These are phyloP conservation scores for Melanomma pulvis-pyrius DNA, from an alignment of 495 filamentous ascomycete species.

Conservation along the genomic window DNA sequence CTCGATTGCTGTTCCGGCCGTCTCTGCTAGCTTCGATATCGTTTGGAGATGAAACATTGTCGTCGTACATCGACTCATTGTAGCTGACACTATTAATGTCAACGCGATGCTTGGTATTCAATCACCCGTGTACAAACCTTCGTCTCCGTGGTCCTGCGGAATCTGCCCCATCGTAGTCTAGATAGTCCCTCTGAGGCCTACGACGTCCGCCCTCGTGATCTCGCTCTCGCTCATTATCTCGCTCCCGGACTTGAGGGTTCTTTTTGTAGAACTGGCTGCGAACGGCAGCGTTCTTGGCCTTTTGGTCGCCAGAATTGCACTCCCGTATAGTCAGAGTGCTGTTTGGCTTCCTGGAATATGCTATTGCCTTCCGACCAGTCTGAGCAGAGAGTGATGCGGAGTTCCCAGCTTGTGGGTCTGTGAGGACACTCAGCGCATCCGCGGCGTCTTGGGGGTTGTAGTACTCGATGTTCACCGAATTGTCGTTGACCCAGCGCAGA, in stretches of 20 bases:
- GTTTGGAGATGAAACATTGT: slow-evolving; percentile 53
- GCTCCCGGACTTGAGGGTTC: slow-evolving; percentile 71
- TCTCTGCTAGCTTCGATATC: slow-evolving; percentile 1
- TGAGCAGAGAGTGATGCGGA: slow-evolving; percentile 32
- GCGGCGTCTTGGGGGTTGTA: slow-evolving; percentile 66
- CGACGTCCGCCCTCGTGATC: slow-evolving; percentile 59
- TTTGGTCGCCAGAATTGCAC: slow-evolving; percentile 74
- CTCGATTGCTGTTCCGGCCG: not conserved
- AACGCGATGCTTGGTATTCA: slow-evolving; percentile 52
- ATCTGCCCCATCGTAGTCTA: slow-evolving; percentile 3
- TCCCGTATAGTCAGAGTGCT: slow-evolving; percentile 70
- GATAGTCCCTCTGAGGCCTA: slow-evolving; percentile 37
- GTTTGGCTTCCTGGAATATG: slow-evolving; percentile 57
- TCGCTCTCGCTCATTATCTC: slow-evolving; percentile 51
- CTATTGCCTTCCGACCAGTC: slow-evolving; percentile 44
- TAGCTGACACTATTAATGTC: slow-evolving; percentile 59
- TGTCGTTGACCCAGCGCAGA: slow-evolving; percentile 95
- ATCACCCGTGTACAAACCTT: slow-evolving; percentile 26
- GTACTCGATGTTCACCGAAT: slow-evolving; percentile 84
- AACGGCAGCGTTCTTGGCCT: slow-evolving; percentile 72
- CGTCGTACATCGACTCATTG: slow-evolving; percentile 79
- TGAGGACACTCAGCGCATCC: slow-evolving; percentile 70
- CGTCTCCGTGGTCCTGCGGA: slow-evolving; percentile 54
- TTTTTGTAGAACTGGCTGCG: slow-evolving; percentile 83
- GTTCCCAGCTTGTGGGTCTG: slow-evolving; percentile 50